Evolutionary conservation across 1,284 basidiomycete genomes (phyloP), one percentile per base, ranked within the genome.

Genomic region (Cryptococcus sp.): DNA sequence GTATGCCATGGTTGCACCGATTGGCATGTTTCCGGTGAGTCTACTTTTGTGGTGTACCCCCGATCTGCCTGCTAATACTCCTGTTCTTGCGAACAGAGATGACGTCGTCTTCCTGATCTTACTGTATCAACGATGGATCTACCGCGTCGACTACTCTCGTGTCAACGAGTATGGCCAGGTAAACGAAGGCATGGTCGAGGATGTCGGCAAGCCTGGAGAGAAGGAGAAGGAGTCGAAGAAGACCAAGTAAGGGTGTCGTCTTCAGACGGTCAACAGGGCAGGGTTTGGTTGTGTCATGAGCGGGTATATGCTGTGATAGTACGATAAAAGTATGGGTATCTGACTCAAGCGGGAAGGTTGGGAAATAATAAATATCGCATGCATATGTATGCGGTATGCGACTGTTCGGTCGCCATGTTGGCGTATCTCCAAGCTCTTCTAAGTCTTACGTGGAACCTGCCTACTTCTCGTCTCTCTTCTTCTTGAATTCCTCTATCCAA

Each of bases 111-210:
- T 95, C 61, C 57, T 78, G 25, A 61, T 77, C 46, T 62, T 74
- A 10, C 61, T 76, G 26, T 75, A 75, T 62, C 72, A 71, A 50
- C 86, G 91, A 58, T 97, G 89, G 89, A 94, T 95, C 76, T 99
- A 98, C 81, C 87, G 91, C 52, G 83, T 96, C 70, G 95, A 99
- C 80, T 89, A 88, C 66, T 90, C 89, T 67, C 88, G 95, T 64
- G 84, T 91, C 65, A 99, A 99, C 78, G 95, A 98, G 81, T 97
- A 92, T 73, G 93, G 94, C 56, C 90, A 94, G 80, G 87, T 92
- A 66, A 79, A 64, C 47, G 73, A 75, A 52, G 74, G 67, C 49
- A 71, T 66, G 65, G 70, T 70, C n/a, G 69, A 74, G 55, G 67
- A 69, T 41, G 73, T 74, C 39, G 74, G 68, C 3, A 20, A 22